phyloP scores from a whole-genome alignment of 1,139 yeast genomes.

The Debaryomyces coudertii region DNA sequence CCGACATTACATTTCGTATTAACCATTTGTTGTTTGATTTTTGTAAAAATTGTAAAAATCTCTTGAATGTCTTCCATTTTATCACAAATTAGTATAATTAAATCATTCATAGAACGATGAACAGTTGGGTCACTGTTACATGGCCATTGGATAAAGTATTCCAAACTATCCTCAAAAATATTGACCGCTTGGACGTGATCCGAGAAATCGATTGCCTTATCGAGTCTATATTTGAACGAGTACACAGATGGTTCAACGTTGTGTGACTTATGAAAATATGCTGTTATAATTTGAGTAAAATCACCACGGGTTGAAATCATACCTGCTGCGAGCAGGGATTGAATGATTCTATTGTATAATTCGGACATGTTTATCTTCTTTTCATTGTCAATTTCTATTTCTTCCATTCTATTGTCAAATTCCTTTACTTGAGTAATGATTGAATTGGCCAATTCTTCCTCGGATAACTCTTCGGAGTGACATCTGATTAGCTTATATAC shows the following conservation, averaged over 20 bases:
- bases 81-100: slow-evolving; percentile 29
- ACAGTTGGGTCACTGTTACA: slow-evolving; percentile 34
- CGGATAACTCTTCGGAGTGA: slow-evolving; percentile 5
- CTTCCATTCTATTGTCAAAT: not conserved
- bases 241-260: slow-evolving; percentile 21
- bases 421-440: slow-evolving; percentile 7
- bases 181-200: slow-evolving; percentile 30
- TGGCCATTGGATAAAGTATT: slow-evolving; percentile 33
- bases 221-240: slow-evolving; percentile 35
- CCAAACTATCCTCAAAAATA: slow-evolving; percentile 38
- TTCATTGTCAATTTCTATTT: slow-evolving; percentile 5
- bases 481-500: slow-evolving; percentile 15
- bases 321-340: slow-evolving; percentile 21
- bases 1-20: slow-evolving; percentile 32
- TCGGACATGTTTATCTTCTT: slow-evolving; percentile 17
- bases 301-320: slow-evolving; percentile 24
- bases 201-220: slow-evolving; percentile 27
- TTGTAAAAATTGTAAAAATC: slow-evolving; percentile 38
- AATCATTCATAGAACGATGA: slow-evolving; percentile 34
- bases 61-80: slow-evolving; percentile 24
- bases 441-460: slow-evolving; percentile 15
- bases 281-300: slow-evolving; percentile 20
- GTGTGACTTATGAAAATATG: slow-evolving; percentile 18
- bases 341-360: slow-evolving; percentile 22
- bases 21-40: slow-evolving; percentile 43